Base-by-base conservation (phyloP, 2,329 filamentous ascomycete genomes). In the Alternaria sp. region DNA sequence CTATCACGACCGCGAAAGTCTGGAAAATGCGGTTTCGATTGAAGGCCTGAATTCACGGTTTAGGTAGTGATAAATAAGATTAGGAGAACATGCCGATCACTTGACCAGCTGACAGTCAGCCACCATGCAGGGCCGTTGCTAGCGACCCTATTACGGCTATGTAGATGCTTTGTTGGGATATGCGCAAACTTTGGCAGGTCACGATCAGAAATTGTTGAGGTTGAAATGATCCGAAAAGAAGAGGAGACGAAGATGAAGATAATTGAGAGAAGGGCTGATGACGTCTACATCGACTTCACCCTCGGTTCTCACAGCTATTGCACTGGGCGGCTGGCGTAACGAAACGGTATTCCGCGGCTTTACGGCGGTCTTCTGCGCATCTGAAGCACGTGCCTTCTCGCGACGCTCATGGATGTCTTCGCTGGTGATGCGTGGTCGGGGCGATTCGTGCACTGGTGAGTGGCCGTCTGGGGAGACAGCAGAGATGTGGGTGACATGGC, bases 71-170 rank as follows among this genome's bases (percentile, higher is more conserved):
- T 33, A 28, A 37, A 51, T 21, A 1, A 23, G 8, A 51, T 3
- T 14, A 37, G 49, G 12, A 9, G 3, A 51, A 15, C 7, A 15
- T 3, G 49, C 2, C 28, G 28, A 51, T 51, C 49, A 51, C 14
- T 37, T 51, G 49, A 51, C 18, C 49, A 37, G 49, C 49, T 51
- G 49, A 51, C 28, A n/a, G 49, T 23, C 20, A 51, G 49, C 49
- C 49, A 37, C 49, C 18, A 51, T 33, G 49, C 49, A 23, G 21
- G 18, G 18, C 2, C 14, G 12, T n/a, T 21, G 28, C 3, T 23
- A 51, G 49, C 15, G 18, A 23, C 14, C 28, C 49, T 23, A 23
- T 51, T n/a, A 7, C 8, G 8, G 18, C 2, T 4, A 20, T 6
- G 9, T 4, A 5, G 9, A 28, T 4, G 7, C 23, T 51, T 37